Evolutionary conservation across 352 stramenopile species (phyloP).

Genomic region (Phytopythium litorale): DNA sequence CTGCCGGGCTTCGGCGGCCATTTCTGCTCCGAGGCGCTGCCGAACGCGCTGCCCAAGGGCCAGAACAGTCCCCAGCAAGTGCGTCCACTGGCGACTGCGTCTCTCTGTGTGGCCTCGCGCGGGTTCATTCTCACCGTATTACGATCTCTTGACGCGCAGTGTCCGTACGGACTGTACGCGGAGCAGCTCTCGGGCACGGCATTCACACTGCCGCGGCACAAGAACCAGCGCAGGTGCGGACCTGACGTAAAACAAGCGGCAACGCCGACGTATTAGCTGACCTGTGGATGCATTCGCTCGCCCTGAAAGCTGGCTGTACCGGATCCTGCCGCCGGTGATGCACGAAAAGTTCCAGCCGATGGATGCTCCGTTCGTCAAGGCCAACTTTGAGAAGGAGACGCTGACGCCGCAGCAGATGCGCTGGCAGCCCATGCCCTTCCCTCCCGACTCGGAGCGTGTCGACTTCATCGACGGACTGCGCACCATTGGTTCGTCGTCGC

Average conservation of each 20-base stretch:
- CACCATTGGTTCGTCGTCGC: slow-evolving; percentile 48
- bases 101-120: neutral
- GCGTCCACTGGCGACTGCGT: neutral
- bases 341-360: slow-evolving; percentile 67
- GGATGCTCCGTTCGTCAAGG: slow-evolving; percentile 47
- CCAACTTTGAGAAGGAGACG: slow-evolving; percentile 63
- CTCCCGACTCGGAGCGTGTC: slow-evolving; percentile 35
- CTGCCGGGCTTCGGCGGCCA: slow-evolving; percentile 91
- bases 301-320: slow-evolving; percentile 90
- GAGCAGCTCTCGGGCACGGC: slow-evolving; percentile 96
- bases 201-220: slow-evolving; percentile 92
- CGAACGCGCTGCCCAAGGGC: slow-evolving; percentile 84
- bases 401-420: slow-evolving; percentile 91
- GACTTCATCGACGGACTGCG: slow-evolving; percentile 90
- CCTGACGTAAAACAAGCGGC: neutral
- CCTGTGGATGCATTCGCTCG: neutral
- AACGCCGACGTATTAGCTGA: neutral
- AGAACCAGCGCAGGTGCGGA: slow-evolving; percentile 65
- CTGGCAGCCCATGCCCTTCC: slow-evolving; percentile 87
- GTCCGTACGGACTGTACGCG: slow-evolving; percentile 90
- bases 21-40: slow-evolving; percentile 92
- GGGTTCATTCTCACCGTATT: neutral
- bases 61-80: slow-evolving; percentile 94
- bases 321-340: slow-evolving; percentile 85
- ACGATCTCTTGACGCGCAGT: slow-evolving; percentile 22